These are phyloP conservation scores for Voacanga thouarsii DNA, from an alignment of 257 asterid genomes.

Conservation along the genomic window DNA sequence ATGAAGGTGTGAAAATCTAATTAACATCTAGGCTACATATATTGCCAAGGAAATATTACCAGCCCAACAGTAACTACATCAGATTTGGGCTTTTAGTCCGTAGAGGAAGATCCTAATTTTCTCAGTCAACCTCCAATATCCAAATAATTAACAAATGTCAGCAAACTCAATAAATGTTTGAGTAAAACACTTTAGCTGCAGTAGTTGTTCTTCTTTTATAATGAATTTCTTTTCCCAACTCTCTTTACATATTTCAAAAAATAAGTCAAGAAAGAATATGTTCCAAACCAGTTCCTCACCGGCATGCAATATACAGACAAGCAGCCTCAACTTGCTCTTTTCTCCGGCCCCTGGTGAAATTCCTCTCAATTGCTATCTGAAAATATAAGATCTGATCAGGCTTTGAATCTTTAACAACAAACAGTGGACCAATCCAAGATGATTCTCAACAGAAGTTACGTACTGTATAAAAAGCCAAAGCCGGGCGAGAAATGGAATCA, in stretches of 20 bases:
- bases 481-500: constrained; percentile 48
- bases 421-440: neutral
- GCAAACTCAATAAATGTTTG: neutral
- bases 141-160: neutral
- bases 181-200: neutral
- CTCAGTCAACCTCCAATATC: neutral
- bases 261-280: neutral
- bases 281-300: constrained; percentile 42
- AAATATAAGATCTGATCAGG: constrained; percentile 13
- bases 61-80: constrained; percentile 1
- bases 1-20: neutral
- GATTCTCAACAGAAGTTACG: constrained; percentile 6
- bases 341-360: constrained; percentile 85
- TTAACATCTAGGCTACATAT: too few species aligned
- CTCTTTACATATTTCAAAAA: neutral
- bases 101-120: neutral
- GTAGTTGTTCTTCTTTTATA: neutral
- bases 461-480: constrained; percentile 50
- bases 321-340: constrained; percentile 80
- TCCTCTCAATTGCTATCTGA: constrained; percentile 64
- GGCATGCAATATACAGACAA: constrained; percentile 71
- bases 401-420: neutral
- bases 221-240: neutral
- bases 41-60: neutral
- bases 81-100: neutral